phyloP scores from a whole-genome alignment of 2,329 filamentous ascomycete genomes.

The Elsinoe fawcettii region DNA sequence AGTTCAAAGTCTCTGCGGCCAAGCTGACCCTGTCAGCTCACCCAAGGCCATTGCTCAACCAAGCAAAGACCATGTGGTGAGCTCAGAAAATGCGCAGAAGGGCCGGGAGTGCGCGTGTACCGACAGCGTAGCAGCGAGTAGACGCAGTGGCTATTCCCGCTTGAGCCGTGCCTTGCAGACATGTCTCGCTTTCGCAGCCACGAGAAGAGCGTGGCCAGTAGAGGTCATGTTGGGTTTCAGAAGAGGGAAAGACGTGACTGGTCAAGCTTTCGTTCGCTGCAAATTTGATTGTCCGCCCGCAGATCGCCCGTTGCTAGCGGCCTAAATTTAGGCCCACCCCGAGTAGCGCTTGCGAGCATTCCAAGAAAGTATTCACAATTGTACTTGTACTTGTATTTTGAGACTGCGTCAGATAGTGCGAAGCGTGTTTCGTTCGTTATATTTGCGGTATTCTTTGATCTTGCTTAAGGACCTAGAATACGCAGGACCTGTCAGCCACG shows the following conservation, averaged over 20 bases:
- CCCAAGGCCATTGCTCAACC: background rate
- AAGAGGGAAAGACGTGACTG: background rate
- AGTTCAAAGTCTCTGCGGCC: background rate
- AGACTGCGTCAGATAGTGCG: background rate
- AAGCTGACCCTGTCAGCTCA: conserved; percentile 2
- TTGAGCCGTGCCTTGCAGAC: background rate
- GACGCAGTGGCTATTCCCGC: background rate
- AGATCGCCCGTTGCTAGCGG: background rate
- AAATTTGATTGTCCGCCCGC: background rate
- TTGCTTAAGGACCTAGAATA: background rate
- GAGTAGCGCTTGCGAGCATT: background rate
- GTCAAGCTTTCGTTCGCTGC: background rate
- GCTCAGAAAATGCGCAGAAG: background rate
- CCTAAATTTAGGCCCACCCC: background rate
- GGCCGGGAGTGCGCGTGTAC: background rate
- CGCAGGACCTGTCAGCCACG: background rate
- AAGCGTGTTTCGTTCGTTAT: too few species aligned
- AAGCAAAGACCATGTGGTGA: background rate
- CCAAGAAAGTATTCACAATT: background rate
- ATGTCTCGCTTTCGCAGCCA: background rate
- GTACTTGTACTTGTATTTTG: background rate
- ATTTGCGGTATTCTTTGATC: background rate
- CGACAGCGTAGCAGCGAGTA: background rate
- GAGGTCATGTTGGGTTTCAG: background rate
- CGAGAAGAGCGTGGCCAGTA: background rate